Evolutionary conservation across 768 basidiomycete species (phyloP).

Genomic region (Lentinula detonsa): DNA sequence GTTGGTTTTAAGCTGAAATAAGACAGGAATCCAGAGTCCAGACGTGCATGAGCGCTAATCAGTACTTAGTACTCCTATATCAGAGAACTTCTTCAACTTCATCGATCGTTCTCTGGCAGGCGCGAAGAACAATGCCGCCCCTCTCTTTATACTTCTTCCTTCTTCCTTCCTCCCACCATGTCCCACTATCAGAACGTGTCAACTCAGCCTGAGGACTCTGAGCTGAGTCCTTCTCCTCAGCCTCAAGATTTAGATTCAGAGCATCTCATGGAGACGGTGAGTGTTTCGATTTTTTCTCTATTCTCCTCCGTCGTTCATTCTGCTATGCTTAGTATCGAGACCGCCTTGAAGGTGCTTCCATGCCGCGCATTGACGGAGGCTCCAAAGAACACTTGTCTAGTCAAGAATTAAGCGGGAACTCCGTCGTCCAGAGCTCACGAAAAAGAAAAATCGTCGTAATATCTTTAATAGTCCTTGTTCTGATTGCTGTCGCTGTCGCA

Average conservation of each 20-base stretch:
- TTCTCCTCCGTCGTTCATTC: neutral
- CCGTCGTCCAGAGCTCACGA: neutral
- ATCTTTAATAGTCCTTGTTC: conserved; percentile 19
- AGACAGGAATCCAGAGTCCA: neutral
- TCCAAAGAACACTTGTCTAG: neutral
- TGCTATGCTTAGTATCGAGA: neutral
- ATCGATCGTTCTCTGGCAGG: neutral
- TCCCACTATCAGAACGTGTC: conserved; percentile 10
- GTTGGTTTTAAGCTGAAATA: no score
- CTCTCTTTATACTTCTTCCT: neutral
- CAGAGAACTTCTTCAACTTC: neutral
- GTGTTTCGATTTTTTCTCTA: neutral
- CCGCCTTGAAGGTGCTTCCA: no score
- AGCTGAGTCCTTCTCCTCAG: conserved; percentile 9
- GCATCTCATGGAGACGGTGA: conserved; percentile 14
- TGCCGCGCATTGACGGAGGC: neutral
- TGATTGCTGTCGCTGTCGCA: conserved; percentile 31
- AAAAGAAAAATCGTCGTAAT: conserved; percentile 17
- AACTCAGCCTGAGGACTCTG: conserved; percentile 6
- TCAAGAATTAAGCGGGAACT: neutral
- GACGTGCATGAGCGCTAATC: neutral
- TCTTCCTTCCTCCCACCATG: conserved; percentile 8
- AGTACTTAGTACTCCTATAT: neutral
- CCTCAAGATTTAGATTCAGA: conserved; percentile 10
- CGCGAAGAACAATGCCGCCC: neutral